Base-by-base conservation (phyloP, 1,284 basidiomycete species). In the Cutaneotrichosporon cavernicola region DNA sequence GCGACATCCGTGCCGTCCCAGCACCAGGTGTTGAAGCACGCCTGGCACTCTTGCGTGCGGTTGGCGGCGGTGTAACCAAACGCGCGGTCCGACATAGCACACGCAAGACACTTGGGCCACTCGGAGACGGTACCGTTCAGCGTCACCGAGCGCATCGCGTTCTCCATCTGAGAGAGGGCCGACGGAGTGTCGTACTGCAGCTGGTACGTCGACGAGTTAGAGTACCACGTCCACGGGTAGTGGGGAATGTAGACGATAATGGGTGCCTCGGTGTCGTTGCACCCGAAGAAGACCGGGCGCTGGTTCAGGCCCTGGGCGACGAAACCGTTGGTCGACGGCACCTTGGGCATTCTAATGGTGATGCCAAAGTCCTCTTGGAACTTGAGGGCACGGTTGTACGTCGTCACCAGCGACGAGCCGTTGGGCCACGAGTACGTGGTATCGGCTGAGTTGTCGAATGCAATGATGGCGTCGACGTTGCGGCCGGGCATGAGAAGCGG, bases 401-500 rank as follows among this genome's bases (percentile, higher is more conserved):
- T 76, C 51, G 72, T 76, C 51, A 65, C 73, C 5, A 84, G 73
- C 3, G 82, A 75, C 0, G 83, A 81, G 5, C 83, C 83, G 72
- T 85, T 85, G 4, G 84, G 83, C 82, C 82, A 85, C 32, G 65
- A 75, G 62, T 79, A 78, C 32, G 65, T 73, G 2, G 83, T 82
- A 69, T 86, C 85, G 46, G 82, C 83, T 0, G 81, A 82, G n/a
- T 77, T 78, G 71, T 86, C 85, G 31, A 84, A 78, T 0, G 83
- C 84, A 59, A 86, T 65, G 68, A 86, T 81, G 40, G 82, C 72
- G 68, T 86, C 85, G 59, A 85, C 74, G 4, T 72, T 69, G 36
- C 85, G 79, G 10, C 75, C 75, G 18, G 82, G 81, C 65, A 83
- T 75, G 30, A 85, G 72, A 1, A 85, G 77, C 1, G 85, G 84